Evolutionary conservation across 1,284 basidiomycete species (phyloP), one percentile per base, ranked within the genome.

Genomic region (Cutaneotrichosporon daszewskae): DNA sequence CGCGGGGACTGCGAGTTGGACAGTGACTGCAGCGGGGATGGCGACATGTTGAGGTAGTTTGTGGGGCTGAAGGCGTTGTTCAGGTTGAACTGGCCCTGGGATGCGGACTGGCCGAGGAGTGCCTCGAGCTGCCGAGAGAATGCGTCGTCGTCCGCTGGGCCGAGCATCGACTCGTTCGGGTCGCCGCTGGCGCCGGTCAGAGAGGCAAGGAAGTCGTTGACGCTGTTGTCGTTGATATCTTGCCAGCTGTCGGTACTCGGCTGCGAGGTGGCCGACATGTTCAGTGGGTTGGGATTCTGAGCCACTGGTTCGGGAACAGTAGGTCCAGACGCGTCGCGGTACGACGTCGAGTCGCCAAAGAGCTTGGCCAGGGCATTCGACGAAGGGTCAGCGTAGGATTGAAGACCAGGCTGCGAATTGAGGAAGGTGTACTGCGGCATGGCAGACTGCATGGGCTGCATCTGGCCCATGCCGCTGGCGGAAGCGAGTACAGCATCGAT

Each of bases 21-120:
- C 14, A 50, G 22, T 1, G 55, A 49, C 32, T 45, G 53, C 31
- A 60, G 40, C 2, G 68, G 64, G 20, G 67, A 64, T 2, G 68
- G 68, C 3, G 64, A 66, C 52, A 66, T 66, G 57, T 67, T 68
- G 51, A 71, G 61, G 46, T 68, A 69, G 34, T 62, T 65, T 16
- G 57, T 60, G 8, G 68, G 67, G 35, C 60, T 64, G 47, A 70
- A 67, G 11, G 47, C 49, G 13, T 34, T 37, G 26, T 28, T 41
- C 5, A 43, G 28, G n/a, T 28, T 36, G 8, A 58, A 27, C 24
- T 22, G 42, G 18, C 17, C 20, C 28, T 37, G 48, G 31, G 49
- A 55, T 38, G 37, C 41, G 22, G 45, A 45, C 22, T 51, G 47
- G 16, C 40, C 32, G 22, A 64, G 55, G 34, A 64, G 56, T 33